A percentile compares a stretch with the other conserved stretches of the same genome.
Conservation (phyloP, 345 rosid genomes). For the Eucalyptus marginata region DNA sequence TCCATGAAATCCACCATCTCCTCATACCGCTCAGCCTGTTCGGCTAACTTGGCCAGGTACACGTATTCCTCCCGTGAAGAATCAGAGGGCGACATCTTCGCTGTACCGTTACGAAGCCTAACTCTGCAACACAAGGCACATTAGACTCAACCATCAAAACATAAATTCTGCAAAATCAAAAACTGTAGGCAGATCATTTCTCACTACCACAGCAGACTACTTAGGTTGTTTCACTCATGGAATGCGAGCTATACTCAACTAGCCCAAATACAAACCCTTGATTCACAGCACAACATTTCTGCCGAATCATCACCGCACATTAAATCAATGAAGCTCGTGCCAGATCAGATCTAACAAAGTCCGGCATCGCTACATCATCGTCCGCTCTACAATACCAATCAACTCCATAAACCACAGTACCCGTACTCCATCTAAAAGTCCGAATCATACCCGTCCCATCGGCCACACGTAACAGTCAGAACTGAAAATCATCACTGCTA, state of each 20-base stretch:
- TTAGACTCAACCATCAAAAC: background rate
- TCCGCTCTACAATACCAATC: background rate
- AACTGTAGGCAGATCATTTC: background rate
- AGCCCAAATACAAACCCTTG: background rate
- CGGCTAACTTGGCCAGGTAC: slow-evolving; percentile 94
- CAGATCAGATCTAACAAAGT: background rate
- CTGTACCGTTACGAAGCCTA: background rate
- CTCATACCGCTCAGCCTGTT: slow-evolving; percentile 95
- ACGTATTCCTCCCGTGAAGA: slow-evolving; percentile 81
- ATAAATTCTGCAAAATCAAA: background rate
- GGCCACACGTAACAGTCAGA: background rate
- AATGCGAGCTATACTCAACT: background rate
- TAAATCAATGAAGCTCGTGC: background rate
- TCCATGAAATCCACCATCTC: slow-evolving; percentile 99
- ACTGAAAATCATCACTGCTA: background rate
- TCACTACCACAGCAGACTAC: background rate
- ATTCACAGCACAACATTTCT: background rate
- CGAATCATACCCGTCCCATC: background rate
- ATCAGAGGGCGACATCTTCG: slow-evolving; percentile 57
- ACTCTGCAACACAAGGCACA: background rate
- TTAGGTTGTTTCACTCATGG: background rate
- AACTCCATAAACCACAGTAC: background rate
- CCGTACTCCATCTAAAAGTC: background rate
- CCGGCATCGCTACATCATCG: background rate
- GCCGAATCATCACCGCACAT: background rate